phyloP scores from a whole-genome alignment of 2,329 filamentous ascomycete genomes.

The Pseudopyrenochaeta lycopersici region DNA sequence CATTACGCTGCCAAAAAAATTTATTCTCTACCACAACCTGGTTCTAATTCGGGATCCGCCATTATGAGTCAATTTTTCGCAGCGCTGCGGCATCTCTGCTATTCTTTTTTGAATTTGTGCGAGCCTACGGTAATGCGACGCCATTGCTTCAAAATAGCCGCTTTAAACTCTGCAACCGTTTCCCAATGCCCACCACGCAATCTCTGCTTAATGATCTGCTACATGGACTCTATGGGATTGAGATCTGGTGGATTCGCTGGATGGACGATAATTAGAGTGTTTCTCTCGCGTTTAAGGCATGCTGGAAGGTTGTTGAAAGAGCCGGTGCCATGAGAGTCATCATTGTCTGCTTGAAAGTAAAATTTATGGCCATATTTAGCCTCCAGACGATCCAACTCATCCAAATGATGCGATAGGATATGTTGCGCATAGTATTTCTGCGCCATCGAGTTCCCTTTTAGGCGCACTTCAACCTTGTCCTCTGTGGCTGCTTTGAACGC shows the following conservation, averaged over 20 bases:
- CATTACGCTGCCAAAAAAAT: slow-evolving; percentile 1
- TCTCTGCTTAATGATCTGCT: slow-evolving; percentile 1
- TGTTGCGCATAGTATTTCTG: neutral
- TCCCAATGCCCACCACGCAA: slow-evolving; percentile 1
- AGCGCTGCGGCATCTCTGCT: slow-evolving; percentile 1
- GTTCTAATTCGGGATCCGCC: slow-evolving; percentile 1
- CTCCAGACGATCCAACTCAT: slow-evolving; percentile 1
- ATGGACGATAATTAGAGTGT: slow-evolving; percentile 1
- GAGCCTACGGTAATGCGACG: slow-evolving; percentile 1
- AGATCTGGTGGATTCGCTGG: slow-evolving; percentile 1
- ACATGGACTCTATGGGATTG: neutral
- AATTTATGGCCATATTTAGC: slow-evolving; percentile 1
- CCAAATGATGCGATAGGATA: slow-evolving; percentile 1
- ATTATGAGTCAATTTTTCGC: slow-evolving; percentile 1
- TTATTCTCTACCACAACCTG: slow-evolving; percentile 1
- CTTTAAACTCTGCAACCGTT: slow-evolving; percentile 1
- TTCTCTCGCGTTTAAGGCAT: slow-evolving; percentile 1
- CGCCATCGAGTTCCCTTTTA: slow-evolving; percentile 1
- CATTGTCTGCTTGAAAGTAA: slow-evolving; percentile 1
- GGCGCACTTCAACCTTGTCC: slow-evolving; percentile 1
- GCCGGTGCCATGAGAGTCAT: slow-evolving; percentile 1
- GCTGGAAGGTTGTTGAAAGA: slow-evolving; percentile 1
- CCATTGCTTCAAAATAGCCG: slow-evolving; percentile 1
- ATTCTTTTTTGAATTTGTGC: slow-evolving; percentile 1
- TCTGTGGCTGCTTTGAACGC: slow-evolving; percentile 1